phyloP scores from a whole-genome alignment of 768 basidiomycete genomes.

The Serpula lacrymans region DNA sequence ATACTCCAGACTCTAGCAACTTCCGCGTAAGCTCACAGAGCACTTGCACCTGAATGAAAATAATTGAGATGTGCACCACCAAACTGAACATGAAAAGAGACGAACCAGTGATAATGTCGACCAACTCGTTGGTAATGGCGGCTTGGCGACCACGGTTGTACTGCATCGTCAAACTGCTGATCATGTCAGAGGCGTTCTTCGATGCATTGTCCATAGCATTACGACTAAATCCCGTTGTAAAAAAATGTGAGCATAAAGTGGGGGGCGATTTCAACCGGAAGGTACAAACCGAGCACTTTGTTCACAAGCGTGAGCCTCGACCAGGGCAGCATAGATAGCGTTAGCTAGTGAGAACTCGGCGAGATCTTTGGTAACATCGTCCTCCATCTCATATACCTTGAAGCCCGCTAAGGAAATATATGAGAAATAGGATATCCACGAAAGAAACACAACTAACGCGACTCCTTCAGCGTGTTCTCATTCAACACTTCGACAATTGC shows the following conservation, averaged over 20 bases:
- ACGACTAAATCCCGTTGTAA: constrained; percentile 47
- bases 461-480: constrained; percentile 75
- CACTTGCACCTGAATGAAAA: constrained; percentile 41
- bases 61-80: background rate
- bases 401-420: constrained; percentile 61
- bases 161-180: constrained; percentile 79
- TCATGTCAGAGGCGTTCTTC: constrained; percentile 98
- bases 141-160: constrained; percentile 99
- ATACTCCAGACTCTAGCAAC: too few relatives aligned
- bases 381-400: constrained; percentile 96
- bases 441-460: constrained; percentile 51
- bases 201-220: constrained; percentile 99
- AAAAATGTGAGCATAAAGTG: constrained; percentile 3
- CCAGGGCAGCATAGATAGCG: constrained; percentile 90
- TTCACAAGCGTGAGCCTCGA: constrained; percentile 95
- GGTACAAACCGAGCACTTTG: constrained; percentile 74
- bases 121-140: constrained; percentile 93
- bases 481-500: constrained; percentile 73
- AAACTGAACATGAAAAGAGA: constrained; percentile 4
- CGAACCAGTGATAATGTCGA: constrained; percentile 88
- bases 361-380: constrained; percentile 90
- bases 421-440: constrained; percentile 3
- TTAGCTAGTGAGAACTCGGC: constrained; percentile 96
- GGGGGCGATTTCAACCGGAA: constrained; percentile 3
- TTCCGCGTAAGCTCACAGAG: constrained; percentile 43